Conservation (phyloP, 805 yeast genomes). For the Lipomyces anomalus region DNA sequence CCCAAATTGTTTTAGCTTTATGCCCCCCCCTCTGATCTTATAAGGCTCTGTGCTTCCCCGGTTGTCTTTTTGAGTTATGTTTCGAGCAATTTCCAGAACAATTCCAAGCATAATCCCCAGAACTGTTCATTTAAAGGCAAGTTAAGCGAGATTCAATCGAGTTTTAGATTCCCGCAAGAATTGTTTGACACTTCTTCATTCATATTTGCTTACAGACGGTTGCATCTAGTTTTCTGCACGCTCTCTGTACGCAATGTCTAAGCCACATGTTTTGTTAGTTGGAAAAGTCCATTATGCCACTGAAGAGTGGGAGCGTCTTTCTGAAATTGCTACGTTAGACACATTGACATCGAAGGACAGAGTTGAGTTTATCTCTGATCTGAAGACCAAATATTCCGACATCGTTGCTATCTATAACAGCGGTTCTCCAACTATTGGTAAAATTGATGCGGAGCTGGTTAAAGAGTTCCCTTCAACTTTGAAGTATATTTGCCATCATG, state of each 20-base stretch:
- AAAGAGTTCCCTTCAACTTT: conserved; percentile 51
- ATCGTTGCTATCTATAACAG: conserved; percentile 43
- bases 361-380: conserved; percentile 40
- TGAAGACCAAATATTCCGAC: conserved; percentile 38
- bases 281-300: conserved; percentile 60
- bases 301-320: conserved; percentile 55
- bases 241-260: conserved; percentile 15
- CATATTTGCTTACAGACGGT: too few species aligned
- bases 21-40: too few species aligned
- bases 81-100: too few species aligned
- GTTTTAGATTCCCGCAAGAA: too few species aligned
- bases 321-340: conserved; percentile 28
- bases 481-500: conserved; percentile 53
- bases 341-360: conserved; percentile 17
- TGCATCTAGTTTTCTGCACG: too few species aligned
- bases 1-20: too few species aligned
- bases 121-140: too few species aligned
- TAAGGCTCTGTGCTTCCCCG: too few species aligned
- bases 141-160: too few species aligned
- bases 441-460: conserved; percentile 57
- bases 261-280: conserved; percentile 59
- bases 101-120: too few species aligned
- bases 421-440: conserved; percentile 48
- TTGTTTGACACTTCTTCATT: too few species aligned
- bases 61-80: too few species aligned